Base-by-base conservation (phyloP, 2,329 filamentous ascomycete genomes). In the Coleophoma cylindrospora region DNA sequence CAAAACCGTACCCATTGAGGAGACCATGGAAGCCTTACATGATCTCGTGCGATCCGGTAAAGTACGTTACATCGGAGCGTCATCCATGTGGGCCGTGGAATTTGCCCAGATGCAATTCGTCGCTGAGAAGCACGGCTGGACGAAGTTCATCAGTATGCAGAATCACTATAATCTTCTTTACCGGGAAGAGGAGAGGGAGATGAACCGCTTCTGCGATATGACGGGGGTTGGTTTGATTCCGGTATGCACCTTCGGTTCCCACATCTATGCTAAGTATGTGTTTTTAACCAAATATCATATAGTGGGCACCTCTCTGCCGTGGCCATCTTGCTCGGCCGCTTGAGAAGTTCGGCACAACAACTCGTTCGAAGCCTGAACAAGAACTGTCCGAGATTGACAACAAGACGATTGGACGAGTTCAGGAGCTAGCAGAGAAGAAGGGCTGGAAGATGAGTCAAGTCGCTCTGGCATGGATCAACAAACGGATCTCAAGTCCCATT, bases 11-110 rank as follows among this genome's bases (percentile, higher is more conserved):
- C 74, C 77, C 0, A 64, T 72, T 4, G 76, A 81, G 57, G 80
- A 84, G 65, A 82, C 79, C n/a, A 83, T 84, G 80, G 72, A 74
- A 60, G 78, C 78, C 5, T 64, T 83, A n/a, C 77, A 84, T 53
- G 80, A 84, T 57, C 69, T 84, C 0, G 71, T 84, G 0, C 69
- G 76, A 55, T 72, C 68, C 3, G 81, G 81, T 0, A 81, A 79
- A 61, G 79, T 83, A 0, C 67, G 74, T 2, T 80, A 80, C 55
- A 73, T 80, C 21, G 77, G 77, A 2, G 69, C 74, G n/a, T 71
- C 67, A 34, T 71, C 66, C 45, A 77, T 76, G 73, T 69, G 70
- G 59, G 67, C 73, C 0, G 74, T 70, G 58, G 69, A 79, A 54
- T 76, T 78, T 55, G 69, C 71, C 40, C 66, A 64, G 48, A 65